Conservation (phyloP, 2,329 filamentous ascomycete species). For the Monilinia polystroma region DNA sequence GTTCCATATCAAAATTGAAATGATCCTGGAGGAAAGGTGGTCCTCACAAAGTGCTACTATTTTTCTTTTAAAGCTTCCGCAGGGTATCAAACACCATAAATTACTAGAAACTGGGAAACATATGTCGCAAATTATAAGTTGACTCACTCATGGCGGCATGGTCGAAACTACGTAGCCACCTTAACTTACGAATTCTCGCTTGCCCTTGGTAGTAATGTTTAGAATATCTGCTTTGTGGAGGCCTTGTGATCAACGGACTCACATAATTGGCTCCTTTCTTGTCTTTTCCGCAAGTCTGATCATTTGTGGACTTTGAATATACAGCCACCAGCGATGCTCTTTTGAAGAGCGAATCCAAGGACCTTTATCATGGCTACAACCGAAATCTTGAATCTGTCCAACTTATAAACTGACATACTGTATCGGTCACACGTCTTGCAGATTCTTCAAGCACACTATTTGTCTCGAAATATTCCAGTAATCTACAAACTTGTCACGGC, state of each 20-base stretch:
- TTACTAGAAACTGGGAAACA: too few relatives aligned
- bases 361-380: neutral
- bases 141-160: too few relatives aligned
- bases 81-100: neutral
- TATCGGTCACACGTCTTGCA: neutral
- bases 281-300: neutral
- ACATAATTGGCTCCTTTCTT: neutral
- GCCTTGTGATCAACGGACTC: neutral
- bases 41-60: neutral
- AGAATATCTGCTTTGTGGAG: neutral
- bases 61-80: constrained; percentile 4
- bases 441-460: neutral
- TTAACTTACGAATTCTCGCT: too few relatives aligned
- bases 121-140: too few relatives aligned
- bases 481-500: constrained; percentile 25
- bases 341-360: neutral
- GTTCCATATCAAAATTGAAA: neutral
- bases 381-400: neutral
- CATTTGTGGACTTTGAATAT: neutral
- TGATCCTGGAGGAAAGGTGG: neutral
- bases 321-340: neutral
- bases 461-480: neutral
- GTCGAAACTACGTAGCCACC: too few relatives aligned
- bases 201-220: neutral
- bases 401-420: neutral